Evolutionary conservation across 345 rosid species (phyloP).

Genomic region (Eucalyptus microcorys): DNA sequence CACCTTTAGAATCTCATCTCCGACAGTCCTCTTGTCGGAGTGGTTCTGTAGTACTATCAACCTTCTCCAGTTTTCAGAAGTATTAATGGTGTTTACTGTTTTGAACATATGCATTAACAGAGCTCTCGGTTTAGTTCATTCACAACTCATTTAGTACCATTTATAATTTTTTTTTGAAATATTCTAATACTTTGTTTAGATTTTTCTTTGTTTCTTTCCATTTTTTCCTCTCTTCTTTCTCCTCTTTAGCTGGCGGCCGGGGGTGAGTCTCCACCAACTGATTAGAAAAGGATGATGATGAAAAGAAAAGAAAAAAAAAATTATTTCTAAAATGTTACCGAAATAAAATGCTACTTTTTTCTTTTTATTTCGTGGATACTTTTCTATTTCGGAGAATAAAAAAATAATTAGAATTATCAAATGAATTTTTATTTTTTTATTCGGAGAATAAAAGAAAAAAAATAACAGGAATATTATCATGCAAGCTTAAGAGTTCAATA

Average conservation of each 20-base stretch:
- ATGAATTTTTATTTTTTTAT: fast-evolving
- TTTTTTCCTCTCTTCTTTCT: fast-evolving
- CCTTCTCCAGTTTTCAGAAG: no score
- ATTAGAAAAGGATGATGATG: fast-evolving
- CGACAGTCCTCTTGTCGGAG: background rate
- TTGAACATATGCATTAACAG: background rate
- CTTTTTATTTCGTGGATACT: fast-evolving
- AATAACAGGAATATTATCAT: no score
- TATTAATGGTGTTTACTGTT: background rate
- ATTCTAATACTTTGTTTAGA: no score
- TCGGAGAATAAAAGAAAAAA: fast-evolving
- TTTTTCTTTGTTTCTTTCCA: no score
- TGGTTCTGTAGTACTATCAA: background rate
- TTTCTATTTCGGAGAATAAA: no score
- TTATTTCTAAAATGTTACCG: no score
- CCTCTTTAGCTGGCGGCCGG: no score
- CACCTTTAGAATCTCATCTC: background rate
- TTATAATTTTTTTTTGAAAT: no score
- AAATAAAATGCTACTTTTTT: no score
- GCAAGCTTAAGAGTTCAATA: background rate
- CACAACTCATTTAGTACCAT: no score
- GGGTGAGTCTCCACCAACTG: fast-evolving
- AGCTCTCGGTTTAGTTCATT: background rate
- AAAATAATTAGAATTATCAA: fast-evolving
- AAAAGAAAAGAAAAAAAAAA: no score